Base-by-base conservation (phyloP, 2,329 filamentous ascomycete genomes). In the Colletotrichum viniferum region DNA sequence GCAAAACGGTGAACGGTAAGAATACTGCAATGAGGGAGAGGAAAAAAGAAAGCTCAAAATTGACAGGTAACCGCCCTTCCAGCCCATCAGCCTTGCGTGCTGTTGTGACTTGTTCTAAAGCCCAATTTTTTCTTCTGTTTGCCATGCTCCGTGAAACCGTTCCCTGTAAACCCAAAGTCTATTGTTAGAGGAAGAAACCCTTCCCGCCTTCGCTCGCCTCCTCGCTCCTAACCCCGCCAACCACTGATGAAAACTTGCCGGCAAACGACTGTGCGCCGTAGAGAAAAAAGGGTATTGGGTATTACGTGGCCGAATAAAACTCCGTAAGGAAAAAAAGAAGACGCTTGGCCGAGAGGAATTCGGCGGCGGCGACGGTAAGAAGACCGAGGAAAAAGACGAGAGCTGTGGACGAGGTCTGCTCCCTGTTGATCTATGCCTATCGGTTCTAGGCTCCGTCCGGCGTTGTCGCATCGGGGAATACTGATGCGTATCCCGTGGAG, bases 21-120 rank as follows among this genome's bases (percentile, higher is more conserved):
- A 69, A 62, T 48, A 62, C 34, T 62, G 38, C 28, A 34, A 48
- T 32, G 48, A 55, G 48, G 26, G 48, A 48, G 36, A 36, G n/a
- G 21, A 21, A 61, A 73, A 43, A 74, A 71, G 32, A 70, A 74
- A 71, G 21, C 62, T 66, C 14, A 16, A 69, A 69, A 69, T 71
- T 60, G 60, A 69, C 75, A 74, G 62, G 58, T 74, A 70, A 63
- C 73, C 62, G 68, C 73, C 68, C 52, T 65, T 72, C 52, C 73
- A 62, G 64, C 32, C 58, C 65, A 52, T 36, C 69, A 67, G 58
- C 69, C 61, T 76, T 73, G 71, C 71, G 71, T 76, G 60, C 65
- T 74, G 71, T 65, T 65, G 52, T 55, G 34, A 68, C 63, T 48
- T 68, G 32, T 65, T 76, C 74, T 76, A 76, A 76, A 38, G 70